Conservation (phyloP, 2,329 filamentous ascomycete genomes). For the Ceratocystis cubensis region DNA sequence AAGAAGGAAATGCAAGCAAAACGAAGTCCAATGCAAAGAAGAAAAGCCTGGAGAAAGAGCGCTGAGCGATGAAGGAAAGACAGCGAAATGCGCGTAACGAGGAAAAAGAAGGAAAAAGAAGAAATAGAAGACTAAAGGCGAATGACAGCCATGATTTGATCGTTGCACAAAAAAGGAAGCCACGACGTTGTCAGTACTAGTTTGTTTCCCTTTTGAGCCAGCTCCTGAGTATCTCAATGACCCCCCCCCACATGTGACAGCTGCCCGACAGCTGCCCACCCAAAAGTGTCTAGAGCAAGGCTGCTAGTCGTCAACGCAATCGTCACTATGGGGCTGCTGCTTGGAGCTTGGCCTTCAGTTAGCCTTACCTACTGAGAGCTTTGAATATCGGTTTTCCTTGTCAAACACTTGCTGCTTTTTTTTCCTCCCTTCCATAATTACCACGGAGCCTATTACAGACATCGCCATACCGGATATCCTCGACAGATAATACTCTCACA, state of each 20-base stretch:
- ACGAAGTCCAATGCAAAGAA: background rate
- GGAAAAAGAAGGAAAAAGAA: background rate
- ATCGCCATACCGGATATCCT: background rate
- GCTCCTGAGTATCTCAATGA: background rate
- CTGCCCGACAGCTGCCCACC: background rate
- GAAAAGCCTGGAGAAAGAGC: background rate
- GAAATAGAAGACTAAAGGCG: background rate
- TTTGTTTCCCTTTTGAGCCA: conserved; percentile 18
- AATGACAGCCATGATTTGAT: background rate
- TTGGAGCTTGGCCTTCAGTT: background rate
- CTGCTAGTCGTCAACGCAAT: conserved; percentile 32
- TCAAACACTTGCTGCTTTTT: background rate
- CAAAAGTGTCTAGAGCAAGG: conserved; percentile 32
- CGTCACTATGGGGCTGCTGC: conserved; percentile 1
- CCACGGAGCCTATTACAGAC: background rate
- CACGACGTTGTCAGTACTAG: background rate
- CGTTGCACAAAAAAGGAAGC: conserved; percentile 10
- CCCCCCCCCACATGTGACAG: background rate
- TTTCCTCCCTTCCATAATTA: background rate
- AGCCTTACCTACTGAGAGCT: conserved; percentile 11
- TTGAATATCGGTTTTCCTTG: background rate
- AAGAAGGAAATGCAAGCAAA: background rate
- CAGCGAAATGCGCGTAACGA: background rate
- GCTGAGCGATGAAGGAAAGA: background rate
- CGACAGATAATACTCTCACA: background rate